phyloP scores from a whole-genome alignment of 2,329 filamentous ascomycete genomes.

The Diplodia intermedia region DNA sequence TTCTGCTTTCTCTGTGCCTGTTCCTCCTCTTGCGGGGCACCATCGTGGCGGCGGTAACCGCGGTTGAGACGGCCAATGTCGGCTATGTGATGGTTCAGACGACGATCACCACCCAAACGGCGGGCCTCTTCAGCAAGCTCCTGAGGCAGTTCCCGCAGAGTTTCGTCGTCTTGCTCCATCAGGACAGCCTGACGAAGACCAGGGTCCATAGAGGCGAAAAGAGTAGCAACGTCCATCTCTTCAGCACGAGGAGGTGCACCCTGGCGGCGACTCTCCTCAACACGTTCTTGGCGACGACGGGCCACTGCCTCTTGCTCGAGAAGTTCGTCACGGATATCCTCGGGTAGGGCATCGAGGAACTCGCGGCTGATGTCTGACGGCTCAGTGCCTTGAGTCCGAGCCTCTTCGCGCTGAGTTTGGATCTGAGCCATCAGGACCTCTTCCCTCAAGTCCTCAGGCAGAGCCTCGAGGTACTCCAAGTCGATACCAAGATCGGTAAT shows the following conservation, averaged over 20 bases:
- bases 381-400: slow-evolving; percentile 67
- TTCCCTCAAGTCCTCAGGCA: slow-evolving; percentile 95
- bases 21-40: slow-evolving; percentile 51
- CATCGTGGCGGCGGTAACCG: slow-evolving; percentile 34
- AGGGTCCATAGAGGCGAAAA: slow-evolving; percentile 87
- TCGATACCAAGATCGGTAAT: slow-evolving; percentile 96
- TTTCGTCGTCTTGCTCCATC: slow-evolving; percentile 88
- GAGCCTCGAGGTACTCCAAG: slow-evolving; percentile 89
- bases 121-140: slow-evolving; percentile 88
- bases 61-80: slow-evolving; percentile 40
- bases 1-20: slow-evolving; percentile 68
- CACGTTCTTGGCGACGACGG: slow-evolving; percentile 84
- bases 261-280: slow-evolving; percentile 74
- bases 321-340: slow-evolving; percentile 88
- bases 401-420: slow-evolving; percentile 80
- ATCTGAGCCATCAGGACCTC: slow-evolving; percentile 94
- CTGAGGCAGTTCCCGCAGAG: slow-evolving; percentile 81
- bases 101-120: slow-evolving; percentile 65
- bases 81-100: slow-evolving; percentile 60
- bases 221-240: slow-evolving; percentile 93
- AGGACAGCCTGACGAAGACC: slow-evolving; percentile 84
- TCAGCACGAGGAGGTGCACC: slow-evolving; percentile 63
- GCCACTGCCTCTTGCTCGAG: slow-evolving; percentile 89
- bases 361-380: slow-evolving; percentile 87
- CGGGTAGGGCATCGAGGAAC: slow-evolving; percentile 89